Percentiles rank a stretch among this genome's conserved stretches.
phyloP scores from a whole-genome alignment of 768 basidiomycete genomes.

The Hericium rajendrae region DNA sequence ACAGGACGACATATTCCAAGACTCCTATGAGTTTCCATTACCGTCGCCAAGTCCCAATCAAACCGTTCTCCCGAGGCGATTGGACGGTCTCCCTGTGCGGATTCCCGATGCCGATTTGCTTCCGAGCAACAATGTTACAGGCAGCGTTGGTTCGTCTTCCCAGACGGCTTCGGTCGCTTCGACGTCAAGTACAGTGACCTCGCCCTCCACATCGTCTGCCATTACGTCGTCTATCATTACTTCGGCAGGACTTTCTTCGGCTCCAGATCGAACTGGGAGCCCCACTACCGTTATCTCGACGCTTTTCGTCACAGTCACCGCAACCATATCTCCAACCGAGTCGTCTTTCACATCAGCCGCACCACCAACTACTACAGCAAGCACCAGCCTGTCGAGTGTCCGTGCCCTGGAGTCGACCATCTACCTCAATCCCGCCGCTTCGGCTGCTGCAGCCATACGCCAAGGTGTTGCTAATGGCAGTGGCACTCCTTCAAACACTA shows the following conservation, averaged over 20 bases:
- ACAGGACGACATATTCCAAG: slow-evolving; percentile 56
- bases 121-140: not conserved
- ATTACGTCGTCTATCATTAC: not conserved
- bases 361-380: not conserved
- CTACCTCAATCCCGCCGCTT: not conserved
- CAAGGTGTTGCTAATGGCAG: not conserved
- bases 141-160: not conserved
- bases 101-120: not conserved
- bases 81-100: not conserved
- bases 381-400: not conserved
- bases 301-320: not conserved
- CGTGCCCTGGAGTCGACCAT: not conserved
- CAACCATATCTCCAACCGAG: not conserved
- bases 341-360: not conserved
- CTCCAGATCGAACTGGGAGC: not conserved
- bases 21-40: slow-evolving; percentile 32
- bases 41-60: slow-evolving; percentile 3
- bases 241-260: too few species aligned
- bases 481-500: not conserved
- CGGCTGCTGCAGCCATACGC: not conserved
- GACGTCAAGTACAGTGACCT: not conserved
- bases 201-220: too few species aligned
- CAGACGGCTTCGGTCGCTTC: not conserved
- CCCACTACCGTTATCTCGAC: not conserved
- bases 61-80: not conserved